These are phyloP conservation scores for Fraxinus baroniana DNA, from an alignment of 305 asterid species.

Conservation along the genomic window DNA sequence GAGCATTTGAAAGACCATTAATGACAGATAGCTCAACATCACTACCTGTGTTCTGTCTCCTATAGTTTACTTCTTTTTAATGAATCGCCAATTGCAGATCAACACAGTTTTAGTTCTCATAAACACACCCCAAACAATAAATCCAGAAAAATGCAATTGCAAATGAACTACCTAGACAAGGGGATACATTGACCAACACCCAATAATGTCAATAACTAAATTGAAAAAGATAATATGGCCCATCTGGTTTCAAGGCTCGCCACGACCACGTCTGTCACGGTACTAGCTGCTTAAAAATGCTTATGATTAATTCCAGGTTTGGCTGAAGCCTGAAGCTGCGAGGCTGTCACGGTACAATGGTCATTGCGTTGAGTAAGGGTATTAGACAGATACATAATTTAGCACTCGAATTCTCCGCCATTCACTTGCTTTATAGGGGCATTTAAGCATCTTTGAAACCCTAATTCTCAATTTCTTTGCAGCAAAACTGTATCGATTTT, in stretches of 20 bases:
- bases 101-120: neutral
- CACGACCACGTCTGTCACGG: neutral
- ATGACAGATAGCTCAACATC: neutral
- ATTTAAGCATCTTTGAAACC: neutral
- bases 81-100: neutral
- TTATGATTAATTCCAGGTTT: neutral
- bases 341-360: neutral
- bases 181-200: neutral
- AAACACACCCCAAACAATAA: neutral
- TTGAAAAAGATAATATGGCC: neutral
- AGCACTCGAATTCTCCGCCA: neutral
- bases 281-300: neutral
- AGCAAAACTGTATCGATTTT: neutral
- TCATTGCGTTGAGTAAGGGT: neutral
- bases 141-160: neutral
- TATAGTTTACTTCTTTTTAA: neutral
- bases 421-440: neutral
- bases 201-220: slow-evolving; percentile 19
- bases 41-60: neutral
- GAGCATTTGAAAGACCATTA: neutral
- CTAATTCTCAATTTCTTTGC: neutral
- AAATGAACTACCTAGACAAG: neutral
- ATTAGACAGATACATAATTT: neutral
- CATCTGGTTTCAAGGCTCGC: neutral
- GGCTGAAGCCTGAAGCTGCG: neutral